Evolutionary conservation across 352 stramenopile species (phyloP), one percentile per base, ranked within the genome.

Genomic region (Phytopythium helicoides): DNA sequence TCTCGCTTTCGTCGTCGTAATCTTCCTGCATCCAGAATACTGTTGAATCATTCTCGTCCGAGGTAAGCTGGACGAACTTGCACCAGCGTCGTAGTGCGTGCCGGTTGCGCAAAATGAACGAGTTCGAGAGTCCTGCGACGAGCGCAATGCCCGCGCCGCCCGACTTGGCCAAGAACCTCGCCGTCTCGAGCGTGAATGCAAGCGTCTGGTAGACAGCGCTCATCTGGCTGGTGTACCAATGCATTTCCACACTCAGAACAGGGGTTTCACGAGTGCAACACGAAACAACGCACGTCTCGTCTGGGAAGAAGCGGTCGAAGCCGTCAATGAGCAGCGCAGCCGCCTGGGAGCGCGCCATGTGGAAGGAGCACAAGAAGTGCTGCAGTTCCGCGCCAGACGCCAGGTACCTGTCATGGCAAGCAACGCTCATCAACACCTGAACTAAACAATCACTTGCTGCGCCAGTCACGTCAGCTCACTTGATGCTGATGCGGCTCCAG

Each of bases 401-500:
- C 37, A 87, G 51, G 45, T 87, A 87, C 35, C 74, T 82, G 34
- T 54, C 8, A 12, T 39, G 6, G 44, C n/a, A 10, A 58, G 22
- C 3, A 21, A 38, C 31, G 25, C 50, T 23, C 56, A 9, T 50
- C 14, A n/a, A n/a, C 21, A 12, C 31, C 16, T 6, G 14, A 8
- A 52, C 34, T 40, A 21, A 3, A 2, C 36, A 50, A 36, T 37
- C 21, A 49, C 2, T 16, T 8, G 15, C 15, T 1, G 3, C 8
- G 14, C 21, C 8, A 39, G 10, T 44, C 0, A 7, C 8, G 12
- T 4, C 3, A 18, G 53, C 56, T 44, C 62, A 84, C 72, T 87
- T 89, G 72, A 89, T 82, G 59, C 72, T 66, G 47, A 87, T 85
- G 41, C 69, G 64, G 10, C 58, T 56, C 73, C 70, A 86, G 19